These are phyloP conservation scores for Dovyalis caffra DNA, from an alignment of 345 rosid species.

Conservation along the genomic window DNA sequence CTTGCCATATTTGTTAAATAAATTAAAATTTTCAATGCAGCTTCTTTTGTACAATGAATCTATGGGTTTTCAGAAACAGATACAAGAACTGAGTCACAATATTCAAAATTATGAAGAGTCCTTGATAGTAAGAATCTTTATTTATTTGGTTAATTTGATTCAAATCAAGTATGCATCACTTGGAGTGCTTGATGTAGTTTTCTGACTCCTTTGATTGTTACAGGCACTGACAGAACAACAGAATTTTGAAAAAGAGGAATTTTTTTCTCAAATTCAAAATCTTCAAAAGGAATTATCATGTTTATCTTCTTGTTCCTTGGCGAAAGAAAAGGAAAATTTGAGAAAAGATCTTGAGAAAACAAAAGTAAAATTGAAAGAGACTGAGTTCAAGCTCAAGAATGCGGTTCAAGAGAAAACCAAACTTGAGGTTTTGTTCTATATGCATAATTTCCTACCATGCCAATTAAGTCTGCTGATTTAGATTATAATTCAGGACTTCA, in stretches of 20 bases:
- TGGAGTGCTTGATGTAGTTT: not conserved
- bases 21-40: conserved; percentile 34
- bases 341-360: conserved; percentile 87
- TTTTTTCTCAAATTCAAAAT: conserved; percentile 53
- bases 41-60: conserved; percentile 43
- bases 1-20: too few species aligned
- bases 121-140: conserved; percentile 39
- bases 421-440: conserved; percentile 63
- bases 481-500: not conserved
- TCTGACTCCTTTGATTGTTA: conserved; percentile 15
- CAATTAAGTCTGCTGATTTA: conserved; percentile 2
- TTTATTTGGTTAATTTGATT: not conserved
- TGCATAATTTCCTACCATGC: not conserved
- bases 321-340: conserved; percentile 71
- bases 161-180: not conserved
- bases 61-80: conserved; percentile 49
- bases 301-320: conserved; percentile 60
- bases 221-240: conserved; percentile 59
- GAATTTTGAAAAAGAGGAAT: conserved; percentile 51
- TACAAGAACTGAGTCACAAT: conserved; percentile 44
- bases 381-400: conserved; percentile 79
- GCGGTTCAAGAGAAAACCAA: conserved; percentile 89
- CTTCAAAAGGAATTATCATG: conserved; percentile 69
- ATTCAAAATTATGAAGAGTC: conserved; percentile 47
- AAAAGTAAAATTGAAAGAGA: conserved; percentile 73